Percentiles rank a stretch among this genome's conserved stretches.
These are phyloP conservation scores for Diutina scorzettiae DNA, from an alignment of 1,139 yeast genomes.

Conservation along the genomic window DNA sequence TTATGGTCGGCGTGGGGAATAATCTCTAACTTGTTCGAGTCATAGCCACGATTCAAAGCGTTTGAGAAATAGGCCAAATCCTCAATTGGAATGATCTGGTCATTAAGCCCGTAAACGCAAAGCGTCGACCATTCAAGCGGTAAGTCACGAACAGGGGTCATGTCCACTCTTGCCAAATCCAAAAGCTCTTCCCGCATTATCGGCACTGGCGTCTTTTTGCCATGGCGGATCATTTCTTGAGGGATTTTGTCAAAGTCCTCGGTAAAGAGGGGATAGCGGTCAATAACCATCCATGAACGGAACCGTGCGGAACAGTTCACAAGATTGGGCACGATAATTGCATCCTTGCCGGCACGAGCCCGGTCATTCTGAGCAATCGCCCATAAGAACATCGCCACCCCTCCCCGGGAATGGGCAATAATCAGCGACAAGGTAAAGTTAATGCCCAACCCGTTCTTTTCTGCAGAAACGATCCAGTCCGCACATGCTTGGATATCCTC, in stretches of 20 bases:
- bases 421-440: slow-evolving; percentile 40
- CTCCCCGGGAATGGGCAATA: slow-evolving; percentile 73
- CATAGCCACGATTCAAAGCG: slow-evolving; percentile 37
- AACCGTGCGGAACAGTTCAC: slow-evolving; percentile 68
- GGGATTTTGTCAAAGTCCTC: slow-evolving; percentile 13
- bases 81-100: slow-evolving; percentile 48
- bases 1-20: slow-evolving; percentile 73
- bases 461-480: slow-evolving; percentile 27
- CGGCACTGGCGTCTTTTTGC: slow-evolving; percentile 26
- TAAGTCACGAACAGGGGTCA: slow-evolving; percentile 29
- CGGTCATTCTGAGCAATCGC: slow-evolving; percentile 30
- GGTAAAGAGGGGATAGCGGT: slow-evolving; percentile 19
- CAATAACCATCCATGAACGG: slow-evolving; percentile 23
- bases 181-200: slow-evolving; percentile 42
- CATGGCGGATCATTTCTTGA: slow-evolving; percentile 35
- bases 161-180: slow-evolving; percentile 42
- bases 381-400: slow-evolving; percentile 70
- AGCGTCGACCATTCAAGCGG: slow-evolving; percentile 41
- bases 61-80: slow-evolving; percentile 55
- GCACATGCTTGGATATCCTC: slow-evolving; percentile 52
- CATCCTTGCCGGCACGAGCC: slow-evolving; percentile 12
- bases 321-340: slow-evolving; percentile 44
- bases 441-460: slow-evolving; percentile 24
- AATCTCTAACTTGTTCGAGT: slow-evolving; percentile 42
- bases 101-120: slow-evolving; percentile 62